Evolutionary conservation across 1,284 basidiomycete genomes (phyloP).

Genomic region (Pyrrhoderma noxium): DNA sequence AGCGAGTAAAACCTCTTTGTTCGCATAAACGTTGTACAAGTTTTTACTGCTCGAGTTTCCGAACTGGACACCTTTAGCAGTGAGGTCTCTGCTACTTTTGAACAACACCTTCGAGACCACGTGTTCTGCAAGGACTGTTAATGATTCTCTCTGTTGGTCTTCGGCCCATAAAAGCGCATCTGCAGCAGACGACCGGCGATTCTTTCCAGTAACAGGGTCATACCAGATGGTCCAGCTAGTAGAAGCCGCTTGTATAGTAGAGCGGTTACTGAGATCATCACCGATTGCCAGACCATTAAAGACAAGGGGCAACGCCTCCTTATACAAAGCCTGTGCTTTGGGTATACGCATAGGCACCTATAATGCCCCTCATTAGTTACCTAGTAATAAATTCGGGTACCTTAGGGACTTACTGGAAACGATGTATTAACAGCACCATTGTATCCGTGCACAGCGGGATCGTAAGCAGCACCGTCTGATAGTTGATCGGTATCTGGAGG

Average conservation of each 20-base stretch:
- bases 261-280: constrained; percentile 21
- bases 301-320: constrained; percentile 21
- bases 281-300: constrained; percentile 19
- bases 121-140: constrained; percentile 30
- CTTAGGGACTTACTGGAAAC: constrained; percentile 18
- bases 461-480: constrained; percentile 21
- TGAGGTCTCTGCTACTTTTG: constrained; percentile 14
- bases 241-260: constrained; percentile 18
- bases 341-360: constrained; percentile 23
- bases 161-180: constrained; percentile 33
- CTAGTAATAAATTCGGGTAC: not conserved
- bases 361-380: not conserved
- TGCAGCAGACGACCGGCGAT: constrained; percentile 31
- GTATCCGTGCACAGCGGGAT: constrained; percentile 21
- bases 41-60: constrained; percentile 17
- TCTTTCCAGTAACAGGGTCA: constrained; percentile 18
- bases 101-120: constrained; percentile 28
- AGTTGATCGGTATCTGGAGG: constrained; percentile 20
- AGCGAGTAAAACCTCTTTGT: constrained; percentile 24
- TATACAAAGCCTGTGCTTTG: constrained; percentile 20
- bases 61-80: constrained; percentile 23
- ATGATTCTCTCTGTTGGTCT: constrained; percentile 24
- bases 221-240: constrained; percentile 24
- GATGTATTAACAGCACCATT: constrained; percentile 21
- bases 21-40: constrained; percentile 20